A percentile compares a stretch with the other conserved stretches of the same genome.
Evolutionary conservation across 495 filamentous ascomycete species (phyloP).

Genomic region (Aspergillus conjunctus): DNA sequence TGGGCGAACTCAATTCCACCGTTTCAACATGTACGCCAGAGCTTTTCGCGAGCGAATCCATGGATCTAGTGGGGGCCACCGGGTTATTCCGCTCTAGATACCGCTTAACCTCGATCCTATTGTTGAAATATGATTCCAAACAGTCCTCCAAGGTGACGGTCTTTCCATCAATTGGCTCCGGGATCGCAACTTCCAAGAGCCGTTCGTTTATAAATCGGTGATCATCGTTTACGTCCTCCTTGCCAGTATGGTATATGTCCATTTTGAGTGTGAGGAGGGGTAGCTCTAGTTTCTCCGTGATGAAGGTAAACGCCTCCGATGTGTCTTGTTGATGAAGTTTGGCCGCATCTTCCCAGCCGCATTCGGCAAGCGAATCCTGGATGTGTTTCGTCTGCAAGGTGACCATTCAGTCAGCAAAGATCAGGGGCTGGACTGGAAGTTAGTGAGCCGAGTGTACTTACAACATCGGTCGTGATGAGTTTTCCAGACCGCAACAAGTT

Average conservation of each 20-base stretch:
- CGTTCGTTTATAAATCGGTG: conserved; percentile 94
- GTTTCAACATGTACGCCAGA: conserved; percentile 59
- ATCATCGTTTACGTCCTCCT: conserved; percentile 78
- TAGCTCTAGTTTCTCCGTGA: conserved; percentile 83
- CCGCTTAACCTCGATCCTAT: conserved; percentile 84
- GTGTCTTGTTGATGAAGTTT: conserved; percentile 82
- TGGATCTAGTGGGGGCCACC: conserved; percentile 50
- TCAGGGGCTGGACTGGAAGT: background rate
- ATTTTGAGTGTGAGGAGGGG: conserved; percentile 91
- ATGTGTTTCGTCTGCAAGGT: conserved; percentile 70
- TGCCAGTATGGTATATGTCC: conserved; percentile 90
- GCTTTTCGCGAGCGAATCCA: conserved; percentile 55
- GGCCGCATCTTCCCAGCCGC: conserved; percentile 87
- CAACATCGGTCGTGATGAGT: conserved; percentile 83
- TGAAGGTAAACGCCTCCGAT: conserved; percentile 93
- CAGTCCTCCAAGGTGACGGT: conserved; percentile 83
- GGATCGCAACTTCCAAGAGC: conserved; percentile 84
- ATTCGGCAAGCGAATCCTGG: conserved; percentile 79
- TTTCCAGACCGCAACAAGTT: conserved; percentile 85
- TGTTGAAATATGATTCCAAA: conserved; percentile 93
- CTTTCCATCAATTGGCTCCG: conserved; percentile 59
- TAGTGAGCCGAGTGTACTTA: conserved; percentile 41
- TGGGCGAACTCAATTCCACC: conserved; percentile 53
- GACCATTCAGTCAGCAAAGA: conserved; percentile 33
- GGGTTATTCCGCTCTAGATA: conserved; percentile 69